Evolutionary conservation across 495 filamentous ascomycete genomes (phyloP), one percentile per base, ranked within the genome.

Genomic region (Pyrenula massariospora): DNA sequence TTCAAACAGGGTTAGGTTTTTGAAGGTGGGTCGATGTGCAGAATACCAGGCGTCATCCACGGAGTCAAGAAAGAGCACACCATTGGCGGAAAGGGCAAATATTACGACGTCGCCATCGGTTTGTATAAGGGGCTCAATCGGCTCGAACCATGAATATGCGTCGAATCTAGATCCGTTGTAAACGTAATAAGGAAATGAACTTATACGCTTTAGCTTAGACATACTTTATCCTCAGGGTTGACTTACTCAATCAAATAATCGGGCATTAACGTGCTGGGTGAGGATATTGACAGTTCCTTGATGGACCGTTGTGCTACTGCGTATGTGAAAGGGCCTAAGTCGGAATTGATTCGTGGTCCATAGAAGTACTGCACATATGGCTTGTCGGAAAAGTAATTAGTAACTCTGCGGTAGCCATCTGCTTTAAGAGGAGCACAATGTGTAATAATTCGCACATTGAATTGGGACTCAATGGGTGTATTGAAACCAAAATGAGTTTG

Each of bases 401-500:
- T 15, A 15, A 42, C 15, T 42, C 15, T 42, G 8, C 8, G 5
- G 15, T 42, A 42, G 31, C 31, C 31, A 15, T 42, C 31, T 42
- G 31, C 31, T 42, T 42, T 42, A 5, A 42, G 31, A 42, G 31
- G 31, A 15, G 31, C 31, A 42, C 31, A 42, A 5, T 42, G 31
- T 15, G 31, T 42, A 8, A 42, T 5, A 15, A 42, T 42, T 42
- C 31, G 5, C 8, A 42, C 8, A 42, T 42, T 42, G 31, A 42
- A 42, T 15, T 42, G 31, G 15, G 31, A 42, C 31, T 42, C 31
- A 15, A 42, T 42, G 15, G 31, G 31, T 15, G 15, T 42, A 15
- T 65, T 61, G 10, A 65, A n/a, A 23, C 62, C 62, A 55, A 65
- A 42, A 8, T 60, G 53, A 3, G 12, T 12, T 23, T 65, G 62